Percentiles rank a stretch among this genome's conserved stretches.
Conservation (phyloP, 2,329 filamentous ascomycete genomes). For the Exutisphaerella laricina region DNA sequence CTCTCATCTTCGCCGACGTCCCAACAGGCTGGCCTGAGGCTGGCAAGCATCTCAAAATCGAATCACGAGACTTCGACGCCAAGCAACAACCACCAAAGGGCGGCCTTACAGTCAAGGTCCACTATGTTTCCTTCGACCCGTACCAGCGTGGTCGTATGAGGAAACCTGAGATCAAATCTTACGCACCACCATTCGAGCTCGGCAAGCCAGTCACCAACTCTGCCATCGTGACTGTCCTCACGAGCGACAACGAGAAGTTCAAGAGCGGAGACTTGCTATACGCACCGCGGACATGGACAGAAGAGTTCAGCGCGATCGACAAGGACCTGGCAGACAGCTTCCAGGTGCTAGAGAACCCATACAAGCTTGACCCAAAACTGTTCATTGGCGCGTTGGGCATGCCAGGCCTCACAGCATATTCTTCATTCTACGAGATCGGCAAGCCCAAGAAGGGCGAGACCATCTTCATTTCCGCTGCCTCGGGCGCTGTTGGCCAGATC, state of each 20-base stretch:
- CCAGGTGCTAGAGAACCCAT: conserved; percentile 61
- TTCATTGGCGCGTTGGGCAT: conserved; percentile 75
- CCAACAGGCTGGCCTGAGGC: conserved; percentile 62
- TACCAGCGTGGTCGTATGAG: conserved; percentile 82
- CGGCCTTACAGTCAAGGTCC: conserved; percentile 63
- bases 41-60: conserved; percentile 64
- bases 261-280: conserved; percentile 62
- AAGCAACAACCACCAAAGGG: conserved; percentile 55
- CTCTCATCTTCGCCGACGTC: conserved; percentile 64
- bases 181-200: conserved; percentile 60
- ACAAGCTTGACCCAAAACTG: conserved; percentile 58
- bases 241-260: conserved; percentile 60
- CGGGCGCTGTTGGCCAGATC: conserved; percentile 74
- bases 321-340: conserved; percentile 41
- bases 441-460: conserved; percentile 72
- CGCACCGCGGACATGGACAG: conserved; percentile 33
- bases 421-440: conserved; percentile 68
- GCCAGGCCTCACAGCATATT: conserved; percentile 71
- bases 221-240: conserved; percentile 63
- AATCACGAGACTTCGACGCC: conserved; percentile 64
- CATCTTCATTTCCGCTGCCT: conserved; percentile 75
- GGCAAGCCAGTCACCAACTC: conserved; percentile 60
- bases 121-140: conserved; percentile 74
- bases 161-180: conserved; percentile 57
- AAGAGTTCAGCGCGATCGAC: conserved; percentile 59